A percentile compares a stretch with the other conserved stretches of the same genome.
These are phyloP conservation scores for Boletus insuetus DNA, from an alignment of 768 basidiomycete genomes.

Conservation along the genomic window DNA sequence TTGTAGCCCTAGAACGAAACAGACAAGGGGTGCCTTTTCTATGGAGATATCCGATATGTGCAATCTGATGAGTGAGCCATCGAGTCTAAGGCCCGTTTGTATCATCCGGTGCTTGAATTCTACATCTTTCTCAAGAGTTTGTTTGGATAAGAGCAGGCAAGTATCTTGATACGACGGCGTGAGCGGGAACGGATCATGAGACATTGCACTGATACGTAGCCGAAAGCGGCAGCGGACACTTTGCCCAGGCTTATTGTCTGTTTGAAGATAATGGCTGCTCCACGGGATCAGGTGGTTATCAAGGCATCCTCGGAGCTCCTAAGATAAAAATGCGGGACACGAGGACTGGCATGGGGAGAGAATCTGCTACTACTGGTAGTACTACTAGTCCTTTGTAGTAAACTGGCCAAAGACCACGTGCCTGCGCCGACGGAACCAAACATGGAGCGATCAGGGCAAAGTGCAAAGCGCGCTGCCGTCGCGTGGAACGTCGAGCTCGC, in stretches of 20 bases:
- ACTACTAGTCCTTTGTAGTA: too few relatives aligned
- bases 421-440: not conserved
- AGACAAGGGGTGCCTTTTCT: not conserved
- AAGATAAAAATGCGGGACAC: not conserved
- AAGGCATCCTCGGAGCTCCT: not conserved
- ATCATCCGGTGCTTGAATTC: constrained; percentile 5
- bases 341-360: not conserved
- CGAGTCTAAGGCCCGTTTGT: constrained; percentile 7
- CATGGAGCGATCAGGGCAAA: not conserved
- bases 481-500: constrained; percentile 2
- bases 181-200: constrained; percentile 9
- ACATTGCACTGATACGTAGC: constrained; percentile 1
- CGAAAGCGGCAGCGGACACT: constrained; percentile 17
- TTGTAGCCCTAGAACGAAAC: constrained; percentile 12
- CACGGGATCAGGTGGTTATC: not conserved
- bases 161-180: not conserved
- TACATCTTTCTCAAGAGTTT: not conserved
- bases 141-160: constrained; percentile 2
- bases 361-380: too few relatives aligned
- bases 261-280: not conserved
- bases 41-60: not conserved
- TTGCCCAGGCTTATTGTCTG: constrained; percentile 3
- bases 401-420: constrained; percentile 5
- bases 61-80: constrained; percentile 7
- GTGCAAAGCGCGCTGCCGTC: not conserved